Evolutionary conservation across 768 basidiomycete species (phyloP).

Genomic region (Boletus sp.): DNA sequence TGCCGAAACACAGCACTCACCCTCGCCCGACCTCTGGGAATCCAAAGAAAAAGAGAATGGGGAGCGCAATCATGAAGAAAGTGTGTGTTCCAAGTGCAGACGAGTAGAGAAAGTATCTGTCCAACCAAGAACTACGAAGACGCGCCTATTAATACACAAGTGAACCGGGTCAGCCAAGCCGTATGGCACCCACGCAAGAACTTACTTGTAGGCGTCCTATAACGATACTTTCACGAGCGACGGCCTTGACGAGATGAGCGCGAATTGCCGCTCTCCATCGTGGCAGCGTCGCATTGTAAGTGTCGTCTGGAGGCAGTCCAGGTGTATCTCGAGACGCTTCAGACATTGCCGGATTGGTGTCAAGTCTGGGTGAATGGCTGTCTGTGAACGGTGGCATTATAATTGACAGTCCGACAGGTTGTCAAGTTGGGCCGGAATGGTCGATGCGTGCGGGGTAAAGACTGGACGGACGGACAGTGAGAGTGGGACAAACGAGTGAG

Average conservation of each 20-base stretch:
- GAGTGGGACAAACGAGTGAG: not conserved
- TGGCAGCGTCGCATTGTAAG: slow-evolving; percentile 62
- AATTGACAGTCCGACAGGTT: not conserved
- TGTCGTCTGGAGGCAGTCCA: slow-evolving; percentile 36
- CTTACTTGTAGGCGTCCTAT: slow-evolving; percentile 69
- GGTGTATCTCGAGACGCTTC: slow-evolving; percentile 3
- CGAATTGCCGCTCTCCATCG: slow-evolving; percentile 66
- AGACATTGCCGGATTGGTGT: not conserved
- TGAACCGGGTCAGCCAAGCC: slow-evolving; percentile 7
- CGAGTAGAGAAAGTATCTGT: slow-evolving; percentile 80
- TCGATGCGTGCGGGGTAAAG: not conserved
- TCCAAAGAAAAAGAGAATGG: slow-evolving; percentile 88
- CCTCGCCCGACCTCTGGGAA: slow-evolving; percentile 65
- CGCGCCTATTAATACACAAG: slow-evolving; percentile 34
- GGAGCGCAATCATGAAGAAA: slow-evolving; percentile 90
- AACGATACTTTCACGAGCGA: slow-evolving; percentile 56
- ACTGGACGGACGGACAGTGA: not conserved
- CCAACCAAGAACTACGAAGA: slow-evolving; percentile 64
- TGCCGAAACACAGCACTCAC: slow-evolving; percentile 40
- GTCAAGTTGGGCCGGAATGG: not conserved
- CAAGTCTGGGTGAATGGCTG: not conserved
- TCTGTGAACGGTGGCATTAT: not conserved
- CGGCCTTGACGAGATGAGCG: slow-evolving; percentile 45
- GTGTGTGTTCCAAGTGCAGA: slow-evolving; percentile 82
- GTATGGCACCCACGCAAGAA: not conserved